phyloP scores from a whole-genome alignment of 2,329 filamentous ascomycete genomes.

The Hymenoscyphus fructigenus region DNA sequence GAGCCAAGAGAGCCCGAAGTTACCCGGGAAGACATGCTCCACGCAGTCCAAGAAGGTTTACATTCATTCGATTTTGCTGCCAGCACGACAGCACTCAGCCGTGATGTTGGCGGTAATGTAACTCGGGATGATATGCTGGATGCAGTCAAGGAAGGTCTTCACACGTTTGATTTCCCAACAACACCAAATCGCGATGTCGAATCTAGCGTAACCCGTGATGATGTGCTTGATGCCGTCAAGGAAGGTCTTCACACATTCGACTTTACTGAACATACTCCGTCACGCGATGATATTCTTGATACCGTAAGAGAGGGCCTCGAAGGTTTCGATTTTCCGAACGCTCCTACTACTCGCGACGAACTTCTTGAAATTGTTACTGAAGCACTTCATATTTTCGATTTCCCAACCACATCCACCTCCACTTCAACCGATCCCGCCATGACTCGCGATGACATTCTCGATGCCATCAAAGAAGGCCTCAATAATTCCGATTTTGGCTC shows the following conservation, averaged over 20 bases:
- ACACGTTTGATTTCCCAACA: slow-evolving; percentile 73
- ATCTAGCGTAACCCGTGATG: slow-evolving; percentile 49
- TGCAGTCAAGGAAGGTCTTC: slow-evolving; percentile 78
- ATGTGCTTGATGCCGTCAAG: slow-evolving; percentile 59
- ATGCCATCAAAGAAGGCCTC: slow-evolving; percentile 77
- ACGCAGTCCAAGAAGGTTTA: slow-evolving; percentile 62
- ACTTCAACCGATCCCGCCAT: slow-evolving; percentile 52
- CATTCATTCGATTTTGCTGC: slow-evolving; percentile 48
- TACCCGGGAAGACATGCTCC: slow-evolving; percentile 61
- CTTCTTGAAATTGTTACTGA: slow-evolving; percentile 62
- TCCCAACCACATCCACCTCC: slow-evolving; percentile 45
- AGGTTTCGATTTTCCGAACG: slow-evolving; percentile 55
- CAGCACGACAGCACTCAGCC: slow-evolving; percentile 38
- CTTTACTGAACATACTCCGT: slow-evolving; percentile 47
- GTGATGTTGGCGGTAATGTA: slow-evolving; percentile 57
- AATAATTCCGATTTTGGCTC: slow-evolving; percentile 73
- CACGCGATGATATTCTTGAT: slow-evolving; percentile 51
- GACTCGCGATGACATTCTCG: slow-evolving; percentile 73
- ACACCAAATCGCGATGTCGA: slow-evolving; percentile 62
- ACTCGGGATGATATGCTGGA: slow-evolving; percentile 66
- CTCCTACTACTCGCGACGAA: slow-evolving; percentile 63
- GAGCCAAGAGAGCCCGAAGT: slow-evolving; percentile 54
- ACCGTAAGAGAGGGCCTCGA: slow-evolving; percentile 65
- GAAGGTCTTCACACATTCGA: slow-evolving; percentile 61
- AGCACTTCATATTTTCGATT: slow-evolving; percentile 51